These are phyloP conservation scores for Hydrangea macrophylla DNA, from an alignment of 148 eudicot genomes.

Conservation along the genomic window DNA sequence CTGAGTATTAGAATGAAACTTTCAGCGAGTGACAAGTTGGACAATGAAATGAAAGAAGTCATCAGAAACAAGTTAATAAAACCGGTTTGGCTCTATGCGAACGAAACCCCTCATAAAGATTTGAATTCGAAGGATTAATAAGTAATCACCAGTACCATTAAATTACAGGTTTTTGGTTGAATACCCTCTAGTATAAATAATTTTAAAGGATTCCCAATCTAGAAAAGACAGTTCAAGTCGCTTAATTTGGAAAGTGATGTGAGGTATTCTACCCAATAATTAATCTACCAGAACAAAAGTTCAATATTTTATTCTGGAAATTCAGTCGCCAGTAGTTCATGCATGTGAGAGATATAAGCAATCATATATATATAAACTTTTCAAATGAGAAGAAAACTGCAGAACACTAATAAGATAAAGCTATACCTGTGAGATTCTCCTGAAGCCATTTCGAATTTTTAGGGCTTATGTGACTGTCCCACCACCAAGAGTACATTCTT, in stretches of 20 bases:
- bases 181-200: neutral
- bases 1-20: too few species aligned
- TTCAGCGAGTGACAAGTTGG: neutral
- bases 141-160: too few species aligned
- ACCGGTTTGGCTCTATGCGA: neutral
- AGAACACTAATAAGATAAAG: neutral
- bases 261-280: neutral
- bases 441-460: slow-evolving; percentile 94
- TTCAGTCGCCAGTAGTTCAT: neutral
- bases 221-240: neutral
- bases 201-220: neutral
- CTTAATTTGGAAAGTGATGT: neutral
- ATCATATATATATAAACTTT: neutral
- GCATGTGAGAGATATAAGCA: neutral
- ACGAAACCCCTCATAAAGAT: neutral
- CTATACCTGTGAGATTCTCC: slow-evolving; percentile 89
- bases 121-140: neutral
- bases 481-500: slow-evolving; percentile 98
- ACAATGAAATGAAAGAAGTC: neutral
- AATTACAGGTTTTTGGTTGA: neutral
- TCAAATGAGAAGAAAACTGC: neutral
- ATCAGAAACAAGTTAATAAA: too few species aligned
- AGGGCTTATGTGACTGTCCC: slow-evolving; percentile 98
- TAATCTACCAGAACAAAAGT: neutral
- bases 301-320: neutral